Base-by-base conservation (phyloP, 73 alveolate species). In the Paramecium biaurelia region DNA sequence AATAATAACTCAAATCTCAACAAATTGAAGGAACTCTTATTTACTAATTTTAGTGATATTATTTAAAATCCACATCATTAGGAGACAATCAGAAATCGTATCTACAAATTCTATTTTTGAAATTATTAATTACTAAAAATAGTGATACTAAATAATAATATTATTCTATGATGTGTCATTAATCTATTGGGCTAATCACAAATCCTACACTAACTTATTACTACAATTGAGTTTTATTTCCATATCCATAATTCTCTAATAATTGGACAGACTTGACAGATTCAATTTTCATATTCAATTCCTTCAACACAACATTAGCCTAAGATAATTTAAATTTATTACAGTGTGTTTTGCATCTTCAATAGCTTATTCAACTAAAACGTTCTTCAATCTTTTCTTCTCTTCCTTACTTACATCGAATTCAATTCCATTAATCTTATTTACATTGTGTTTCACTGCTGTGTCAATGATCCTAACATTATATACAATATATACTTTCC, bases 271-370 rank as follows among this genome's bases (percentile, higher is more conserved):
- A 24, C n/a, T 79, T 79, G n/a, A 79, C 43, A 2, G 76, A 42
- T 14, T 21, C 90, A n/a, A 79, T 79, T 63, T 45, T 43, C 70
- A 79, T 41, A 43, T 79, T 45, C 34, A 79, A 47, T 43, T 42
- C 76, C 8, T 79, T 79, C 90, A 79, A 79, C 23, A 45, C 74
- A 4, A 74, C 26, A 23, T 15, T 37, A 18, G 68, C 87, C 87
- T 74, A 20, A 74, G 1, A 10, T 34, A 37, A 74, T 37, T 18
- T 47, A 2, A 53, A 10, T 6, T 30, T 14, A 38, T 30, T 79
- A 45, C 90, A 26, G 47, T 79, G 3, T 79, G 70, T 41, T 45
- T 79, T 12, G 90, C 90, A 79, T 79, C 72, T 79, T 79, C 72
- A 43, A 79, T 79, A 4, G 90, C 90, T 18, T 10, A 9, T 79